These are phyloP conservation scores for Solanum pinnatisectum DNA, from an alignment of 257 asterid genomes.

Conservation along the genomic window DNA sequence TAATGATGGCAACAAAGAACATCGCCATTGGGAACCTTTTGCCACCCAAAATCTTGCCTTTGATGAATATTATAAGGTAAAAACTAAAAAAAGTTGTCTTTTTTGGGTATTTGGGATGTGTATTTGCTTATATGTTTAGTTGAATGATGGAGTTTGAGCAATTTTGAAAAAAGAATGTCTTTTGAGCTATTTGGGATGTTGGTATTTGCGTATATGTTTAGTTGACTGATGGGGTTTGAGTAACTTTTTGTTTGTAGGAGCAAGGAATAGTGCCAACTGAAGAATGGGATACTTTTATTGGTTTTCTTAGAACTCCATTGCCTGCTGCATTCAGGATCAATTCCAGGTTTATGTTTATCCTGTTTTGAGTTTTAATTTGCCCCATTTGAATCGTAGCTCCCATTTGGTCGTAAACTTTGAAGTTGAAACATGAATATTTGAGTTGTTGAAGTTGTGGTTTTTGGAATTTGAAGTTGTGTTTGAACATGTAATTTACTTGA, in stretches of 20 bases:
- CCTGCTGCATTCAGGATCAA: conserved; percentile 96
- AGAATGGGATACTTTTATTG: conserved; percentile 79
- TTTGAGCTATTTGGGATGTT: neutral
- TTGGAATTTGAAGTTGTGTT: neutral
- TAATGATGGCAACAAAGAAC: conserved; percentile 16
- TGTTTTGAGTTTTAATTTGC: neutral
- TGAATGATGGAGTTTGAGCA: neutral
- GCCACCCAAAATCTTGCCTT: conserved; percentile 46
- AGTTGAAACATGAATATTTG: neutral
- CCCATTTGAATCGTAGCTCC: neutral
- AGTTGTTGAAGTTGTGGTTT: neutral
- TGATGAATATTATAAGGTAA: conserved; percentile 33
- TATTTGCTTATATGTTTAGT: neutral
- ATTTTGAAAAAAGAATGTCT: neutral
- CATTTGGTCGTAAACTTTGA: neutral
- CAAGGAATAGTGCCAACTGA: conserved; percentile 65
- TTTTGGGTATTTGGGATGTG: neutral
- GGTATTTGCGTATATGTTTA: neutral
- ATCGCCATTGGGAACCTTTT: conserved; percentile 48
- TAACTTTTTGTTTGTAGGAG: conserved; percentile 27
- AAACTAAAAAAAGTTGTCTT: neutral
- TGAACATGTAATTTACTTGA: neutral
- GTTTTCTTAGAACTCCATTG: conserved; percentile 49
- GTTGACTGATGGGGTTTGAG: neutral
- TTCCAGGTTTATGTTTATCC: conserved; percentile 44